A percentile compares a stretch with the other conserved stretches of the same genome.
phyloP scores from a whole-genome alignment of 495 filamentous ascomycete genomes.

The Astrothelium macrocarpum region DNA sequence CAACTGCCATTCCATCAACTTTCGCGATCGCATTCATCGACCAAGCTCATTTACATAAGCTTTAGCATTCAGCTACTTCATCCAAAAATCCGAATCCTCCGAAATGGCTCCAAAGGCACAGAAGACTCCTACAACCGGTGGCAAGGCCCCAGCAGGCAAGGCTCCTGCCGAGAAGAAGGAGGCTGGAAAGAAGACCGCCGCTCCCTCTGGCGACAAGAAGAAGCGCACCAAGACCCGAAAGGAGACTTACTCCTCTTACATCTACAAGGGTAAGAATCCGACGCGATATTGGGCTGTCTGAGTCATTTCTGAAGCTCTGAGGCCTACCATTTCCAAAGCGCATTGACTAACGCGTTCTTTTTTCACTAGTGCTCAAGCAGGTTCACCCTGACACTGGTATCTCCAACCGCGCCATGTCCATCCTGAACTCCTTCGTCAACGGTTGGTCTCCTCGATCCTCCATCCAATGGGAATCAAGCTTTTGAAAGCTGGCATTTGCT shows the following conservation, averaged over 20 bases:
- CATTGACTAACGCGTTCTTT: slow-evolving; percentile 35
- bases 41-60: slow-evolving; percentile 2
- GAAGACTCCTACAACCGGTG: slow-evolving; percentile 94
- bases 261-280: slow-evolving; percentile 86
- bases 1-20: slow-evolving; percentile 7
- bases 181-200: slow-evolving; percentile 96
- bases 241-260: slow-evolving; percentile 99
- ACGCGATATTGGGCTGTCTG: slow-evolving; percentile 17
- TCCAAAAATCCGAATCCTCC: slow-evolving; percentile 13
- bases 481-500: slow-evolving; percentile 18
- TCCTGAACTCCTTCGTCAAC: slow-evolving; percentile 99
- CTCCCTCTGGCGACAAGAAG: slow-evolving; percentile 95
- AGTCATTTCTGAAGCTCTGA: slow-evolving; percentile 12
- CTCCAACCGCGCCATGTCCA: slow-evolving; percentile 99
- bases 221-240: slow-evolving; percentile 99
- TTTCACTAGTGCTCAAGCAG: slow-evolving; percentile 84
- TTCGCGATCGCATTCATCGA: slow-evolving; percentile 11
- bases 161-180: slow-evolving; percentile 97
- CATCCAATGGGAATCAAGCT: slow-evolving; percentile 4
- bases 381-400: slow-evolving; percentile 99
- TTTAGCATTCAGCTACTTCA: slow-evolving; percentile 8
- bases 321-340: neutral
- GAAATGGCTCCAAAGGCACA: slow-evolving; percentile 37
- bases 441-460: slow-evolving; percentile 57
- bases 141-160: slow-evolving; percentile 92